Evolutionary conservation across 169 alveolate genomes (phyloP).

Genomic region (Cryptosporidium parvum): DNA sequence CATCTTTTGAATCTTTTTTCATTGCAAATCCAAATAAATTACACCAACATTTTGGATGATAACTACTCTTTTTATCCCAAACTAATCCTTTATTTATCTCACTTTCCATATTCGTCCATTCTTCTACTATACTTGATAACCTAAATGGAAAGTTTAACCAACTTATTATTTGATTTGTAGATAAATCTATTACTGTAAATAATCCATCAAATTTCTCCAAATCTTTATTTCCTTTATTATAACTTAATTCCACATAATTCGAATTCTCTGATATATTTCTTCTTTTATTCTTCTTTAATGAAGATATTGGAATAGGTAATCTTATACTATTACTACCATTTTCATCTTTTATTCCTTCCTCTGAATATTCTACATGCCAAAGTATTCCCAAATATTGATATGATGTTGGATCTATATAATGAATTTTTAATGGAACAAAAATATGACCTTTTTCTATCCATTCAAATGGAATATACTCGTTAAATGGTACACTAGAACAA

Average conservation of each 20-base stretch:
- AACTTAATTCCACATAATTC: neutral
- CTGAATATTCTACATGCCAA: constrained; percentile 67
- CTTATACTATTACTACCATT: neutral
- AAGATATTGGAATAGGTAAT: constrained; percentile 39
- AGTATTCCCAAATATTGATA: constrained; percentile 67
- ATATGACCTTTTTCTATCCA: constrained; percentile 46
- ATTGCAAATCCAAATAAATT: constrained; percentile 73
- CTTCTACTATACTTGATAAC: constrained; percentile 36
- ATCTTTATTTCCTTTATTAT: neutral
- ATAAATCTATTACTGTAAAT: constrained; percentile 60
- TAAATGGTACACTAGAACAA: constrained; percentile 40
- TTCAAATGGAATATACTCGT: constrained; percentile 64
- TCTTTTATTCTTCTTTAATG: constrained; percentile 20
- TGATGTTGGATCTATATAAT: constrained; percentile 60
- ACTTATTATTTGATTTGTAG: constrained; percentile 43
- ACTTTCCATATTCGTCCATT: constrained; percentile 33
- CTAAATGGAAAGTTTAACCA: constrained; percentile 67
- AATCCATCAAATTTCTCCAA: constrained; percentile 44
- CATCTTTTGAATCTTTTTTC: constrained; percentile 25
- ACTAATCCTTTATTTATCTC: neutral
- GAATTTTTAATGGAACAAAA: constrained; percentile 60
- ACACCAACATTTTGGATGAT: constrained; percentile 76
- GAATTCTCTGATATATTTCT: constrained; percentile 12
- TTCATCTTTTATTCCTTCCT: neutral
- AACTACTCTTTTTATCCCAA: constrained; percentile 50